Base-by-base conservation (phyloP, 352 stramenopile species). In the Phytophthora nicotianae region DNA sequence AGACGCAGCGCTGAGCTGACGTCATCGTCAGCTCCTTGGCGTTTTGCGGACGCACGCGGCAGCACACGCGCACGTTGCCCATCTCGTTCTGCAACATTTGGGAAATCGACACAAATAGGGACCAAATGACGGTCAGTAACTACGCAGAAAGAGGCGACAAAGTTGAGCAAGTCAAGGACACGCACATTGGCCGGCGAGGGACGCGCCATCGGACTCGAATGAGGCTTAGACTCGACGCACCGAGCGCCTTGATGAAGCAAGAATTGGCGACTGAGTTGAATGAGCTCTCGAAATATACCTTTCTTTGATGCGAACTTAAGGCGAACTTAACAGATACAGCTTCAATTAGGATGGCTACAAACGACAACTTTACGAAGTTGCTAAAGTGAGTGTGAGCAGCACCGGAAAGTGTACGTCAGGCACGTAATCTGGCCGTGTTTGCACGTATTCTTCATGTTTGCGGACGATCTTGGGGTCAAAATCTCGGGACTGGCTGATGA, bases 11-110 rank as follows among this genome's bases (percentile, higher is more conserved):
- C 65, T 82, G 81, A 19, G 81, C 79, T 33, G 64, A 72, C 10
- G 63, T 63, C 72, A 91, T 91, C 32, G 80, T 73, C 41, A 89
- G 74, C 62, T 93, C 84, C 62, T 90, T 93, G 55, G 62, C 74
- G 67, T 94, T 96, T 61, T 89, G 79, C 27, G 88, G 88, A 10
- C 86, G 81, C 51, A 95, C 82, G 54, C 88, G 83, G 63, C 86
- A 95, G 61, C 79, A 91, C 27, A 96, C 88, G 51, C 80, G 82
- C 24, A 96, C 88, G 43, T 94, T 91, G 26, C 76, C 61, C 57
- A 77, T 61, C 41, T 77, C 69, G 23, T 65, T 63, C 69, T 77
- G 50, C 38, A 67, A 48, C n/a, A 63, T 40, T 42, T 27, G 17
- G 7, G n/a, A 10, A 37, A 35, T 63, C 27, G 5, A 35, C 1